Conservation (phyloP, 345 rosid genomes). For the Eucalyptus tenuipes region DNA sequence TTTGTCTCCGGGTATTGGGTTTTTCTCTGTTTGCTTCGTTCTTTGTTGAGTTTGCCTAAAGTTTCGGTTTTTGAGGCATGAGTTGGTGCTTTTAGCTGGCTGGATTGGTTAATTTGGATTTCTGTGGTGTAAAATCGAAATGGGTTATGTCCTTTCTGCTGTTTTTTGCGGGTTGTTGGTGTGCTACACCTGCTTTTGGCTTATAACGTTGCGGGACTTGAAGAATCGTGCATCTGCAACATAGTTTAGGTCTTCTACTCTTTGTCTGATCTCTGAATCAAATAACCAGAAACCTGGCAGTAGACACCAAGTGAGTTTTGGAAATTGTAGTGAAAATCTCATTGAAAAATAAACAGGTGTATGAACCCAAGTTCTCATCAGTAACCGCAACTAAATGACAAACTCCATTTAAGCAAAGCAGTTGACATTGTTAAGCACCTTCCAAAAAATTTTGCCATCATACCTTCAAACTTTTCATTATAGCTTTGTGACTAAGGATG, state of each 20-base stretch:
- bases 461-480: not conserved
- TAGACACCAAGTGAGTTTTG: not conserved
- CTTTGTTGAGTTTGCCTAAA: not conserved
- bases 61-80: not conserved
- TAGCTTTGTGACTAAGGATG: not conserved
- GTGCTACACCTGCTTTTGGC: not conserved
- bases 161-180: not conserved
- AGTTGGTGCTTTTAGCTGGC: not conserved
- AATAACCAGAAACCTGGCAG: not conserved
- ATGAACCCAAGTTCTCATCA: not conserved
- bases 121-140: not conserved
- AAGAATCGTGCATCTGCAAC: not conserved
- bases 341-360: not conserved
- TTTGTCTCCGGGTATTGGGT: conserved; percentile 54
- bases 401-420: not conserved
- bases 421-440: not conserved
- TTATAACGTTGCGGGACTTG: not conserved
- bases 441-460: not conserved
- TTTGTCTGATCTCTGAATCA: not conserved
- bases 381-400: not conserved
- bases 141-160: not conserved
- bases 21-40: not conserved
- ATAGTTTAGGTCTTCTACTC: not conserved
- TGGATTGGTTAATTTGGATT: not conserved
- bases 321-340: not conserved